A percentile compares a stretch with the other conserved stretches of the same genome.
These are phyloP conservation scores for Coemansia sp. DNA, from an alignment of 192 early-diverging fungal genomes.

Conservation along the genomic window DNA sequence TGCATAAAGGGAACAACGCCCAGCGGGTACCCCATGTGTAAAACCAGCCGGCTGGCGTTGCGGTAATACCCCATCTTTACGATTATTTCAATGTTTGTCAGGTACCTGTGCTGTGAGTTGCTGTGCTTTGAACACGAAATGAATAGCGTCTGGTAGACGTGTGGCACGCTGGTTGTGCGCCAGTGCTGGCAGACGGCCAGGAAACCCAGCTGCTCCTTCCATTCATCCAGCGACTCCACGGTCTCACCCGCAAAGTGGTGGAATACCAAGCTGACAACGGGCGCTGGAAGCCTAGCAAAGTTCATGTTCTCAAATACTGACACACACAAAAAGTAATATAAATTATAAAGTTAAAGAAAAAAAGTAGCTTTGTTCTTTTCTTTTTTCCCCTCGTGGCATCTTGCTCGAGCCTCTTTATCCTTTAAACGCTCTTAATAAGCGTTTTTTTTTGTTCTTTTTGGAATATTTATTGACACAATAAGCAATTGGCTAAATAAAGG, in stretches of 20 bases:
- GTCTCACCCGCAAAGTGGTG: not conserved
- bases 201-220: slow-evolving; percentile 14
- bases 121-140: not conserved
- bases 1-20: not conserved
- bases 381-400: too few species aligned
- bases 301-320: not conserved
- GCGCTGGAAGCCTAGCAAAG: not conserved
- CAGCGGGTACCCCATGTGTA: slow-evolving; percentile 4
- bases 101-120: not conserved
- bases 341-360: not conserved
- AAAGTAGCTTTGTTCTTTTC: not conserved
- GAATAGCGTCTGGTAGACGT: slow-evolving; percentile 11
- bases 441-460: too few species aligned
- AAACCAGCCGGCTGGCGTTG: not conserved
- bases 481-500: too few species aligned
- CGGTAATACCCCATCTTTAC: not conserved
- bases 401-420: too few species aligned
- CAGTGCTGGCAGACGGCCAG: slow-evolving; percentile 12
- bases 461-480: too few species aligned
- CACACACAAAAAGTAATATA: not conserved
- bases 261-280: not conserved
- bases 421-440: too few species aligned
- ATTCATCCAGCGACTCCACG: not conserved
- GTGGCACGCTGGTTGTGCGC: slow-evolving; percentile 5
- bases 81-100: slow-evolving; percentile 7